A percentile compares a stretch with the other conserved stretches of the same genome.
Evolutionary conservation across 2,329 filamentous ascomycete species (phyloP).

Genomic region (Raffaelea ambrosiae): DNA sequence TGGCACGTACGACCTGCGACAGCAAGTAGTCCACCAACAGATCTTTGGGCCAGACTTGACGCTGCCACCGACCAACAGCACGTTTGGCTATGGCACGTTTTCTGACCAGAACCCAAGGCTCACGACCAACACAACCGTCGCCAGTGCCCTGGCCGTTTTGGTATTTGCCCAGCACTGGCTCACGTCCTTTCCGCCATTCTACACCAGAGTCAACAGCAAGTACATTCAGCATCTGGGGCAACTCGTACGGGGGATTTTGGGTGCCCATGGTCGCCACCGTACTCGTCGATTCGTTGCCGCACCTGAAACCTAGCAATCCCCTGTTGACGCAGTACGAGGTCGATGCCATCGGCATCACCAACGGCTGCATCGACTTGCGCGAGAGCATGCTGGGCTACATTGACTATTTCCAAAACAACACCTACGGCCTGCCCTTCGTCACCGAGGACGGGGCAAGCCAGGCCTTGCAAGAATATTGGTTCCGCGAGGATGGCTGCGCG

Average conservation of each 20-base stretch:
- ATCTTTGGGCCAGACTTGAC: too few species aligned
- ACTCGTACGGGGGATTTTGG: slow-evolving; percentile 51
- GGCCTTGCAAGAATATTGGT: not conserved
- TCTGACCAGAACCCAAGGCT: slow-evolving; percentile 3
- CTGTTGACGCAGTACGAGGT: not conserved
- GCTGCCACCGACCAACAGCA: slow-evolving; percentile 13
- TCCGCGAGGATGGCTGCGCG: slow-evolving; percentile 2
- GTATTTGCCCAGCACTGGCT: slow-evolving; percentile 1
- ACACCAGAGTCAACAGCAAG: slow-evolving; percentile 35
- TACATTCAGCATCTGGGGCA: slow-evolving; percentile 45
- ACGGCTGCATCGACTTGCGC: slow-evolving; percentile 43
- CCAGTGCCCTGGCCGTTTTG: slow-evolving; percentile 5
- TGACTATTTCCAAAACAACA: slow-evolving; percentile 36
- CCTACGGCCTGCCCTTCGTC: slow-evolving; percentile 19
- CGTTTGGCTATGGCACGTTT: slow-evolving; percentile 12
- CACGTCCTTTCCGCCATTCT: slow-evolving; percentile 28
- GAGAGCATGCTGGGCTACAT: slow-evolving; percentile 33
- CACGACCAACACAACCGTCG: slow-evolving; percentile 4
- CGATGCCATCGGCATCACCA: slow-evolving; percentile 39
- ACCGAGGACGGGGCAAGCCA: slow-evolving; percentile 9
- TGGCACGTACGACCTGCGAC: not conserved
- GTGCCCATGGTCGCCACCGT: slow-evolving; percentile 47
- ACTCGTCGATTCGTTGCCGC: slow-evolving; percentile 48
- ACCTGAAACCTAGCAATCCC: slow-evolving; percentile 6
- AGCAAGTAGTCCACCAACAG: not conserved